Conservation (phyloP, 768 basidiomycete species). For the Phlebiopsis flavidoalba region DNA sequence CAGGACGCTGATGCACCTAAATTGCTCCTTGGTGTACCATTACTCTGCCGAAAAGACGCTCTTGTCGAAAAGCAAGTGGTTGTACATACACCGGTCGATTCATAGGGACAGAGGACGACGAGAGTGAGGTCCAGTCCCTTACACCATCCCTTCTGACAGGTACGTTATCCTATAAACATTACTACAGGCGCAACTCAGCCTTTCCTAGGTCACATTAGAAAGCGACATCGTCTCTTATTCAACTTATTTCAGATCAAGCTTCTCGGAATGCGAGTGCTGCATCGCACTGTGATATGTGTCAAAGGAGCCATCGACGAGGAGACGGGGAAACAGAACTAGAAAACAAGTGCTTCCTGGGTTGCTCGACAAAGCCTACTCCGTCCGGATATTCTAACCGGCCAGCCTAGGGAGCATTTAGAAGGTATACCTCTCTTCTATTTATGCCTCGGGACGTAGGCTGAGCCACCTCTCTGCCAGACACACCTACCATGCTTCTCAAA, state of each 20-base stretch:
- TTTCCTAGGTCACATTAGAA: not conserved
- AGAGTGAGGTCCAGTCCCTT: conserved; percentile 27
- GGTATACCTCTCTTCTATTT: conserved; percentile 19
- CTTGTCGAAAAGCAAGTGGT: conserved; percentile 73
- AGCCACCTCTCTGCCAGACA: conserved; percentile 7
- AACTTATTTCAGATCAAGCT: conserved; percentile 24
- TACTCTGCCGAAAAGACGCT: conserved; percentile 69
- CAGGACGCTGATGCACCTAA: conserved; percentile 30
- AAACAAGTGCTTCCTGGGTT: conserved; percentile 13
- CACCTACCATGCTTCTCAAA: conserved; percentile 25
- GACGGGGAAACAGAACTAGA: conserved; percentile 9
- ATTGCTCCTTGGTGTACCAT: conserved; percentile 57
- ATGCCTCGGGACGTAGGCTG: not conserved
- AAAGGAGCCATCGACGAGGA: conserved; percentile 9
- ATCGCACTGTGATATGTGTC: conserved; percentile 8
- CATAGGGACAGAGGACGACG: conserved; percentile 41
- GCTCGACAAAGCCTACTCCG: conserved; percentile 29
- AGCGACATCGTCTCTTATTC: not conserved
- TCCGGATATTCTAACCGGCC: conserved; percentile 45
- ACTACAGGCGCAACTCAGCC: not conserved
- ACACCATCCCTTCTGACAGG: conserved; percentile 39
- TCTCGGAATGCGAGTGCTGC: conserved; percentile 29
- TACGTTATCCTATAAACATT: conserved; percentile 14
- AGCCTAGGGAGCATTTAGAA: conserved; percentile 16
- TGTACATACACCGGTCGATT: conserved; percentile 63